Base-by-base conservation (phyloP, 2,329 filamentous ascomycete genomes). In the Colletotrichum agaves region DNA sequence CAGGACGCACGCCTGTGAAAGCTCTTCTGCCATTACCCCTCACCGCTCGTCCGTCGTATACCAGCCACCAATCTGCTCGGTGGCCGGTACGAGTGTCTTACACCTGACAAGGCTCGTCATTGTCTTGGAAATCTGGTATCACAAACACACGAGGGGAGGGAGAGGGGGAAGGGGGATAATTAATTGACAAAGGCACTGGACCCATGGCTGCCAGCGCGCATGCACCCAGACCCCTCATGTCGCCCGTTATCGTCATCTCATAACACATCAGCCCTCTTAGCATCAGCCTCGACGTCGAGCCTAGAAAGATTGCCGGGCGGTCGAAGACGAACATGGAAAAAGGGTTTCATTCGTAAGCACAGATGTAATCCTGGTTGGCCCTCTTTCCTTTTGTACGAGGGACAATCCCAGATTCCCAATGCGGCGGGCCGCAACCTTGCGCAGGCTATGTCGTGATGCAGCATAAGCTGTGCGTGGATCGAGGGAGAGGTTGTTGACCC, bases 191-290 rank as follows among this genome's bases (percentile, higher is more conserved):
- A 58, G 35, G 39, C 41, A 4, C 50, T 53, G 35, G 50, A 5
- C 33, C 17, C 33, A 31, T 17, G 19, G 17, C 50, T 21, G 50
- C 50, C 50, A 37, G 50, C 50, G 33, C 50, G 50, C 33, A 39
- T 53, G 50, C 33, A 53, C 50, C 37, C 33, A 21, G 19, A 31
- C 44, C 13, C 50, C 39, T 53, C 52, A 7, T 62, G 19, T 35
- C 31, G 31, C 58, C 23, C 21, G 43, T 35, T 52, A 39, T 53
- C 13, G 46, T 63, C 46, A 63, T 39, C 49, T 49, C 39, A 63
- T 27, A 13, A 8, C 64, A 41, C 27, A 23, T 44, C 39, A 55
- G 23, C 11, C 39, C 47, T 63, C 65, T 68, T 56, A 46, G 65
- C 61, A 68, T 44, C 53, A 37, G 53, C 23, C 53, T 37, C 41